phyloP scores from a whole-genome alignment of 192 early-diverging fungal species.

The Pecoramyces ruminantium region DNA sequence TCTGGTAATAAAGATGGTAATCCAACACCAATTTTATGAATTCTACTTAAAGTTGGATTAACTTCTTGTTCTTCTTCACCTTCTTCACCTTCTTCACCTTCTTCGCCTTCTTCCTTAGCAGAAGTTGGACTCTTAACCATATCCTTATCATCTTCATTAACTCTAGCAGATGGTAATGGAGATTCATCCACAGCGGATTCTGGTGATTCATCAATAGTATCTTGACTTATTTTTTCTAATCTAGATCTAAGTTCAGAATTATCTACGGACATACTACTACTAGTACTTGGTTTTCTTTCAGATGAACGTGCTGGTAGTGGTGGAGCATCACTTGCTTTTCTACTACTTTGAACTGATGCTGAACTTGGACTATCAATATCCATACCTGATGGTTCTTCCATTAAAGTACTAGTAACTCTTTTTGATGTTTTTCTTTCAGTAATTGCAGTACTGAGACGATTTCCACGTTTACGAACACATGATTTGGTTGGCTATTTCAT shows the following conservation, averaged over 20 bases:
- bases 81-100: background rate
- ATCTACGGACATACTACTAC: background rate
- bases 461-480: background rate
- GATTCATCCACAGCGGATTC: background rate
- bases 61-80: background rate
- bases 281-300: background rate
- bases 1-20: background rate
- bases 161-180: background rate
- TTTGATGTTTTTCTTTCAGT: background rate
- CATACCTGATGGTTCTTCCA: constrained; percentile 31
- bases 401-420: background rate
- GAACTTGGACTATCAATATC: constrained; percentile 57
- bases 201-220: background rate
- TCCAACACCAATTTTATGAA: background rate
- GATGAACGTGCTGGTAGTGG: background rate
- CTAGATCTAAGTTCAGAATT: background rate
- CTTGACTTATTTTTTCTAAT: background rate
- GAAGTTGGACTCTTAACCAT: background rate
- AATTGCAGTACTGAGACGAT: background rate
- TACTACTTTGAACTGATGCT: constrained; percentile 38
- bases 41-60: background rate
- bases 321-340: background rate
- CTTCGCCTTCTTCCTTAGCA: background rate
- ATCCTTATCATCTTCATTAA: background rate
- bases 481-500: background rate